These are phyloP conservation scores for Haberlea rhodopensis DNA, from an alignment of 257 asterid genomes.

Conservation along the genomic window DNA sequence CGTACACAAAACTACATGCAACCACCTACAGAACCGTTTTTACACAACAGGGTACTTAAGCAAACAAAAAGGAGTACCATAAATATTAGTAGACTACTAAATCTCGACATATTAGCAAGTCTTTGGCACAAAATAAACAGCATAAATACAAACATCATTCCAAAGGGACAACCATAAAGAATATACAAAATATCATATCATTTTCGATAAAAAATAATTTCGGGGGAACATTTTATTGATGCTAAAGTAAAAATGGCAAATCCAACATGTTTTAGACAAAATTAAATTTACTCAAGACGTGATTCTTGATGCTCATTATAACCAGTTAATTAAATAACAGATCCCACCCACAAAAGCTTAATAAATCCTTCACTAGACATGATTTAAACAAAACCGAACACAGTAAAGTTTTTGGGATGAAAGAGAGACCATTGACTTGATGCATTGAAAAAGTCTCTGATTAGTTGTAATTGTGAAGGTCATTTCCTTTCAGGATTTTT, in stretches of 20 bases:
- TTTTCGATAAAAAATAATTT: neutral
- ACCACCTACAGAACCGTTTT: conserved; percentile 51
- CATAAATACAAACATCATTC: neutral
- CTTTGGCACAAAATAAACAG: neutral
- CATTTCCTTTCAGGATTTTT: neutral
- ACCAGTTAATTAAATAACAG: neutral
- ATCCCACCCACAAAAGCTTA: neutral
- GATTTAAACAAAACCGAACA: neutral
- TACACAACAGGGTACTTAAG: neutral
- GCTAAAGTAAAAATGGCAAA: too few species aligned
- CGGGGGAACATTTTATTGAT: neutral
- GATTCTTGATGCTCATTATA: neutral
- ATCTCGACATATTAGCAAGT: too few species aligned
- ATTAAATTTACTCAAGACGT: neutral
- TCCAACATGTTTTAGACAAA: neutral
- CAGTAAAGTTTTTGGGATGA: neutral
- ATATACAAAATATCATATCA: neutral
- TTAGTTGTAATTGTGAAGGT: neutral
- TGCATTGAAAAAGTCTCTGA: neutral
- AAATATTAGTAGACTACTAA: too few species aligned
- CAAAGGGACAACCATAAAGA: neutral
- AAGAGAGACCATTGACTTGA: neutral
- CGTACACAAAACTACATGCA: conserved; percentile 79
- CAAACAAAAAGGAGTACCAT: neutral
- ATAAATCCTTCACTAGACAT: neutral